A percentile compares a stretch with the other conserved stretches of the same genome.
Conservation (phyloP, 2,329 filamentous ascomycete species). For the Xylariales sp. region DNA sequence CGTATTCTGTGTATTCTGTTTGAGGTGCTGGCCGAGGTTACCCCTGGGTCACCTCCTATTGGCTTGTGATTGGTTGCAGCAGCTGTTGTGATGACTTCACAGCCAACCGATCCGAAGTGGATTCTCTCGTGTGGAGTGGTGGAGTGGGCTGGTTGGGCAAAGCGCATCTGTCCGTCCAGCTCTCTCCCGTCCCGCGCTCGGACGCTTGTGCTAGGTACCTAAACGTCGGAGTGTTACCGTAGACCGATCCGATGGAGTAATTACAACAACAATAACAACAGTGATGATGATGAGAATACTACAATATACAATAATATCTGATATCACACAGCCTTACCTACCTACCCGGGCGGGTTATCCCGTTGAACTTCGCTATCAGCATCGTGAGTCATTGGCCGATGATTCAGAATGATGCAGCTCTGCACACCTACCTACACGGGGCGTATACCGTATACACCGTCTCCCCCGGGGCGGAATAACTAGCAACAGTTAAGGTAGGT, state of each 20-base stretch:
- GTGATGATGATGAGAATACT: no score
- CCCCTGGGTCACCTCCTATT: slow-evolving; percentile 37
- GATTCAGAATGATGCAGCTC: slow-evolving; percentile 35
- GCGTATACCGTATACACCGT: not conserved
- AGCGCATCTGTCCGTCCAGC: slow-evolving; percentile 18
- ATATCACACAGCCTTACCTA: no score
- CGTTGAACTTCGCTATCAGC: no score
- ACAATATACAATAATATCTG: no score
- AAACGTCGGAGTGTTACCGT: no score
- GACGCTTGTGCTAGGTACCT: no score
- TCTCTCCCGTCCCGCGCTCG: slow-evolving; percentile 3
- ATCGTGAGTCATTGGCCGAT: slow-evolving; percentile 34
- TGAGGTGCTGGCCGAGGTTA: slow-evolving; percentile 41
- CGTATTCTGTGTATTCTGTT: slow-evolving; percentile 34
- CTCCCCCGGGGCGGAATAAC: not conserved
- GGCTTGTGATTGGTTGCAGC: slow-evolving; percentile 23
- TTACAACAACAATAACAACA: no score
- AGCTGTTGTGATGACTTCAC: slow-evolving; percentile 17
- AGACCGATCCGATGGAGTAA: no score
- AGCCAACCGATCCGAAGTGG: slow-evolving; percentile 21
- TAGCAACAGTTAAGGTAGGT: no score
- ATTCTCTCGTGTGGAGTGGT: not conserved
- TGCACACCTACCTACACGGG: not conserved
- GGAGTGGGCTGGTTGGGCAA: slow-evolving; percentile 1
- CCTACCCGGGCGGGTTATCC: no score